Evolutionary conservation across 495 filamentous ascomycete genomes (phyloP).

Genomic region (Arthonia radiata): DNA sequence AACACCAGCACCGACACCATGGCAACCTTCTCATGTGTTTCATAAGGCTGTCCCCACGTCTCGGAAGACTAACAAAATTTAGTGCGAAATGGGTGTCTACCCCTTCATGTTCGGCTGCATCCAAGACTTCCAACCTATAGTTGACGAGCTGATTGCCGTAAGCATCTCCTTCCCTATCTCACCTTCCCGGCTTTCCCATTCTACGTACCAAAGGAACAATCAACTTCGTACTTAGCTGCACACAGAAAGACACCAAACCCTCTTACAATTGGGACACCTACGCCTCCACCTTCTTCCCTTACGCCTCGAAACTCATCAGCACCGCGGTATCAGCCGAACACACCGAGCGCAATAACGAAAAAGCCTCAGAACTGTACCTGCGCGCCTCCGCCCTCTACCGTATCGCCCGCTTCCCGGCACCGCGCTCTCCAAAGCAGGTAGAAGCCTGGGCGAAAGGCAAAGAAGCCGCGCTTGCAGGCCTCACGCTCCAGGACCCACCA

Average conservation of each 20-base stretch:
- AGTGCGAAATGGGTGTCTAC: constrained; percentile 41
- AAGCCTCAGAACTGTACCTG: constrained; percentile 37
- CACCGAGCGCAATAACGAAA: constrained; percentile 17
- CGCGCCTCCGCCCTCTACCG: constrained; percentile 47
- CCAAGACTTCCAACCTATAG: constrained; percentile 53
- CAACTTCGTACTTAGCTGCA: too few species aligned
- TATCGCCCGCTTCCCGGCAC: constrained; percentile 44
- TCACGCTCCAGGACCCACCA: constrained; percentile 8
- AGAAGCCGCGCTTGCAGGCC: constrained; percentile 32
- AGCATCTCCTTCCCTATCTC: not conserved
- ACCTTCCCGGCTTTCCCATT: constrained; percentile 1
- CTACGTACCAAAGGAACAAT: not conserved
- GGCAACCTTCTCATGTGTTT: too few species aligned
- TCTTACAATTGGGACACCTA: constrained; percentile 35
- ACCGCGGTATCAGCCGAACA: constrained; percentile 22
- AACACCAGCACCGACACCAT: too few species aligned
- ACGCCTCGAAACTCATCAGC: constrained; percentile 25
- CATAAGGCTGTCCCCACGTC: too few species aligned
- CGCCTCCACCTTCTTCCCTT: constrained; percentile 34
- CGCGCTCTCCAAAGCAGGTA: constrained; percentile 30
- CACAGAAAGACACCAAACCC: constrained; percentile 32
- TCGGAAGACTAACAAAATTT: constrained; percentile 1
- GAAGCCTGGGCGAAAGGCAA: constrained; percentile 45
- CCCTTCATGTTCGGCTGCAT: constrained; percentile 52
- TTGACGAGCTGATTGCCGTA: constrained; percentile 34